A percentile compares a stretch with the other conserved stretches of the same genome.
These are phyloP conservation scores for Aspergillus indologenus DNA, from an alignment of 495 filamentous ascomycete genomes.

Conservation along the genomic window DNA sequence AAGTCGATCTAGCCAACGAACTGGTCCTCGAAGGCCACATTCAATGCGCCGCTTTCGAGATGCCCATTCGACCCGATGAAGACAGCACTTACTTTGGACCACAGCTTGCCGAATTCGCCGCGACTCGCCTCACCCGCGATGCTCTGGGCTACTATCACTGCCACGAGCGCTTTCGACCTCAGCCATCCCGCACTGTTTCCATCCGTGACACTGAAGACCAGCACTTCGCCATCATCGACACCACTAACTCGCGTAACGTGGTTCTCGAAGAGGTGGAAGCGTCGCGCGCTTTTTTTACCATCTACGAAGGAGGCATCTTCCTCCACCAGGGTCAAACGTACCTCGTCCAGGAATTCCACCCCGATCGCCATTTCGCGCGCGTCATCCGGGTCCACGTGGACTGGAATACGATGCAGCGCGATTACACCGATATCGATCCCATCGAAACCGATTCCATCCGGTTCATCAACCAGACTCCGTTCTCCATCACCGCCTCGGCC, in stretches of 20 bases:
- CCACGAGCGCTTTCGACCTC: conserved; percentile 81
- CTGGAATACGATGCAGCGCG: conserved; percentile 91
- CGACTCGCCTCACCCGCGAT: conserved; percentile 72
- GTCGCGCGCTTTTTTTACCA: conserved; percentile 88
- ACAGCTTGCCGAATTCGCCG: conserved; percentile 67
- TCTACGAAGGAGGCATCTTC: conserved; percentile 98
- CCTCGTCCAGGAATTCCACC: conserved; percentile 84
- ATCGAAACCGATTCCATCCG: conserved; percentile 82
- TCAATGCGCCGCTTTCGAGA: conserved; percentile 93
- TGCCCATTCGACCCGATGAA: conserved; percentile 76
- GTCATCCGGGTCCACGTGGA: conserved; percentile 83
- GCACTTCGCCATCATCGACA: conserved; percentile 91
- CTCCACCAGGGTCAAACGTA: conserved; percentile 92
- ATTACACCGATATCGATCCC: conserved; percentile 94
- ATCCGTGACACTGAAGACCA: conserved; percentile 92
- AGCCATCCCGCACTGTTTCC: conserved; percentile 75
- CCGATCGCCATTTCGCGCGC: conserved; percentile 70
- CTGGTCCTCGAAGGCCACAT: conserved; percentile 90
- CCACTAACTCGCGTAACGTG: conserved; percentile 72
- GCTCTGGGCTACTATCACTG: conserved; percentile 82
- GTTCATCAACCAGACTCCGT: conserved; percentile 45
- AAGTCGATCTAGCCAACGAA: conserved; percentile 87
- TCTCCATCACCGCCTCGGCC: conserved; percentile 20
- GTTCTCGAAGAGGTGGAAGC: conserved; percentile 96
- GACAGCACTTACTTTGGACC: conserved; percentile 79